phyloP scores from a whole-genome alignment of 2,329 filamentous ascomycete genomes.

The Exophiala phaeomuriformis region DNA sequence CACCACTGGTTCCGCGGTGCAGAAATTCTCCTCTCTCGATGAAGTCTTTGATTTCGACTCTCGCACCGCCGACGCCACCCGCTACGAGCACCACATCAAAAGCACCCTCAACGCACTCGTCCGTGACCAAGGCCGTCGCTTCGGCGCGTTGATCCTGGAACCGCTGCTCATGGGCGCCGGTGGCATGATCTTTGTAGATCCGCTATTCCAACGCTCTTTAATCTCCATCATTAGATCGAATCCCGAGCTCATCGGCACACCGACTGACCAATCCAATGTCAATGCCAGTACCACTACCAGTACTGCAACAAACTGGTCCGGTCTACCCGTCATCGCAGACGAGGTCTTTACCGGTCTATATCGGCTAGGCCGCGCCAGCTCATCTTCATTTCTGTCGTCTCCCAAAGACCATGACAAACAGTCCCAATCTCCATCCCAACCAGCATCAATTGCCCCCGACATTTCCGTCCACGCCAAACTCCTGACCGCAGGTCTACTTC shows the following conservation, averaged over 20 bases:
- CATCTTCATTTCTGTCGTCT: constrained; percentile 57
- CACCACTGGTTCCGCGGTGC: neutral
- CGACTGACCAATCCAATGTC: neutral
- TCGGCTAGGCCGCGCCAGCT: constrained; percentile 65
- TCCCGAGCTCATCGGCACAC: constrained; percentile 45
- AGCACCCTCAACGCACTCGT: constrained; percentile 48
- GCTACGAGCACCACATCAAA: constrained; percentile 56
- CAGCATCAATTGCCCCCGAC: constrained; percentile 53
- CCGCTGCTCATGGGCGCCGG: constrained; percentile 74
- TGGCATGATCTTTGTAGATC: constrained; percentile 78
- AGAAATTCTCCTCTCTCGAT: constrained; percentile 44
- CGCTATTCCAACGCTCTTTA: constrained; percentile 68
- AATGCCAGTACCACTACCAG: constrained; percentile 1
- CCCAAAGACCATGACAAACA: constrained; percentile 3
- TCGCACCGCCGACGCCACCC: constrained; percentile 43
- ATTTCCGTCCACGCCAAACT: constrained; percentile 78
- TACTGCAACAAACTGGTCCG: constrained; percentile 50
- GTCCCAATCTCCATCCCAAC: constrained; percentile 1
- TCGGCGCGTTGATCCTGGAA: constrained; percentile 73
- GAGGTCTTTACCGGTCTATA: constrained; percentile 85
- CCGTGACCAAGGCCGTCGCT: constrained; percentile 52
- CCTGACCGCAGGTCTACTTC: constrained; percentile 70
- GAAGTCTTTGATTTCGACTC: constrained; percentile 54
- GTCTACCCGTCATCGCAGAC: constrained; percentile 73
- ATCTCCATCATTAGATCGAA: constrained; percentile 59